Base-by-base conservation (phyloP, 306 rosid species). In the Quercus variabilis region DNA sequence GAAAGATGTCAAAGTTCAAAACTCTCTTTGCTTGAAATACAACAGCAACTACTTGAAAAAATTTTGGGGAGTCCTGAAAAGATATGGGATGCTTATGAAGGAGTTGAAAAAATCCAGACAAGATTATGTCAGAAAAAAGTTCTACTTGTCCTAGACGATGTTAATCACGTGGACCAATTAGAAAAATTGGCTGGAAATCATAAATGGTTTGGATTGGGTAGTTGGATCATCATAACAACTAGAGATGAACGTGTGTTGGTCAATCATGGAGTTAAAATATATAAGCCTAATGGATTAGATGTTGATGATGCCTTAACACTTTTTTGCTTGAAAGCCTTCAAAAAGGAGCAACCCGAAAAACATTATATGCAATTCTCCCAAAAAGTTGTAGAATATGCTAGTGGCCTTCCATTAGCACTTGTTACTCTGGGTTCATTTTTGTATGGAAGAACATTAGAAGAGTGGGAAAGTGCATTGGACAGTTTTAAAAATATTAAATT, bases 41-140 rank as follows among this genome's bases (percentile, higher is more conserved):
- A 43, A 43, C 2, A 43, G 0, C 51, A 43, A 2, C 0, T 43
- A 0, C 51, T 43, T 43, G 1, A 8, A 0, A 0, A 8, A 8
- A 43, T 8, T 43, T 43, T 8, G 51, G 2, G 0, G 51, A n/a
- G n/a, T n/a, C n/a, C n/a, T n/a, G n/a, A n/a, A n/a, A n/a, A n/a
- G n/a, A n/a, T n/a, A n/a, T n/a, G n/a, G n/a, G n/a, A n/a, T n/a
- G n/a, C n/a, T n/a, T n/a, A n/a, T n/a, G n/a, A n/a, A 1, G 51
- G 51, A 43, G 11, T 7, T 41, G 0, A 41, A 11, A 0, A 1
- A 0, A 59, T 23, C 0, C 4, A 59, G 4, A 0, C 0, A 0
- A 3, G 18, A 6, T 17, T 62, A 1, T 0, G 1, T 12, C 0
- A 0, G 0, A 26, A 21, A 12, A 62, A 57, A 14, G 63, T 17